Conservation (phyloP, 352 stramenopile species). For the Phytophthora brassicae region DNA sequence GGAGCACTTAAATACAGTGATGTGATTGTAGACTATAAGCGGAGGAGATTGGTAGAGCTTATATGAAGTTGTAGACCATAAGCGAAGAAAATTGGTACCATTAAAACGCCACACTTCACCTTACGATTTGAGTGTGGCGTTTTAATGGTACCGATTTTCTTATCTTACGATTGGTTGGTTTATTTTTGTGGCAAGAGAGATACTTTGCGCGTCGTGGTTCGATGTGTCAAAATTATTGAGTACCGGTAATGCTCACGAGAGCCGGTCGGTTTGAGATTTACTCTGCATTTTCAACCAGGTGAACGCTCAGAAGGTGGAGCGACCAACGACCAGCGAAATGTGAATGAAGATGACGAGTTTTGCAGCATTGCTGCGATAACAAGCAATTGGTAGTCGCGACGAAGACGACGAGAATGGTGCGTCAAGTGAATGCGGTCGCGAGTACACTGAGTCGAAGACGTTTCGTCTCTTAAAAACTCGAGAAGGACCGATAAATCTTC, state of each 20-base stretch:
- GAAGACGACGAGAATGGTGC: slow-evolving; percentile 35
- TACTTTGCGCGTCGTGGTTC: no score
- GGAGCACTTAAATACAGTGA: no score
- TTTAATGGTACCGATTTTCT: no score
- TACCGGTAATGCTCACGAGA: slow-evolving; percentile 44
- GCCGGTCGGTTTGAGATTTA: slow-evolving; percentile 77
- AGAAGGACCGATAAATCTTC: slow-evolving; percentile 75
- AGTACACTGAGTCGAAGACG: slow-evolving; percentile 79
- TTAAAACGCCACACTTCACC: no score
- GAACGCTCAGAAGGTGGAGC: neutral
- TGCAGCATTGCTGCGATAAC: slow-evolving; percentile 65
- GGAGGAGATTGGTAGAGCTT: no score
- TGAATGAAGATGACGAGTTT: slow-evolving; percentile 72
- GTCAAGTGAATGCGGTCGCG: neutral
- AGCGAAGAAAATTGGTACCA: no score
- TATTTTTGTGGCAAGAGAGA: no score
- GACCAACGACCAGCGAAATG: slow-evolving; percentile 18
- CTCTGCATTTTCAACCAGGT: slow-evolving; percentile 29
- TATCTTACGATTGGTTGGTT: no score
- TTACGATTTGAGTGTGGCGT: no score
- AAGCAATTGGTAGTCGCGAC: slow-evolving; percentile 60
- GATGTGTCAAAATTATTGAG: no score
- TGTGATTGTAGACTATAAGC: no score
- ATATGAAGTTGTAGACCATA: no score
- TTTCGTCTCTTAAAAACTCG: slow-evolving; percentile 50